Conservation (phyloP, 1,284 basidiomycete species). For the Trametes hirsuta region DNA sequence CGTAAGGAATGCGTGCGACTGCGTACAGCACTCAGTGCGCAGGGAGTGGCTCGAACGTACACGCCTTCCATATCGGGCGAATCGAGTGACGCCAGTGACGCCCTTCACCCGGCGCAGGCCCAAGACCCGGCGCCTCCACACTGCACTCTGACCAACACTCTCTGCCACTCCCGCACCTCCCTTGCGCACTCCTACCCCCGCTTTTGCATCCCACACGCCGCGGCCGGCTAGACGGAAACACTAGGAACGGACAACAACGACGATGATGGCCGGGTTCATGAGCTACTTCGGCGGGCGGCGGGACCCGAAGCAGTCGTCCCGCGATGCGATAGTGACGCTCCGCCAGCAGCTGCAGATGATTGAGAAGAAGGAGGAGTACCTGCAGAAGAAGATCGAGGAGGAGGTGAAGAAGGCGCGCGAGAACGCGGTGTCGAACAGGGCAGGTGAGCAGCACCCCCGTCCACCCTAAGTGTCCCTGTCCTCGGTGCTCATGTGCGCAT, state of each 20-base stretch:
- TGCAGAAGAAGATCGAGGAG: conserved; percentile 97
- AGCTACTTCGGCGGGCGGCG: conserved; percentile 81
- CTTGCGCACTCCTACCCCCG: not conserved
- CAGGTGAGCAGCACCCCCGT: conserved; percentile 53
- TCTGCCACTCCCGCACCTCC: conserved; percentile 6
- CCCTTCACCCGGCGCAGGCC: conserved; percentile 1
- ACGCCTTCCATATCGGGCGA: conserved; percentile 36
- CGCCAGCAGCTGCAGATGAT: conserved; percentile 93
- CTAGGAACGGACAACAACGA: not conserved
- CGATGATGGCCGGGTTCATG: conserved; percentile 87
- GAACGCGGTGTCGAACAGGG: conserved; percentile 94
- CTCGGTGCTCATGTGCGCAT: conserved; percentile 4
- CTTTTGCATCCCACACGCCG: not conserved
- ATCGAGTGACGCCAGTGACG: conserved; percentile 34
- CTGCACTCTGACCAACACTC: conserved; percentile 24
- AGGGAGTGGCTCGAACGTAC: conserved; percentile 14
- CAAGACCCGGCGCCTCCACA: conserved; percentile 10
- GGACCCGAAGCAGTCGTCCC: conserved; percentile 78
- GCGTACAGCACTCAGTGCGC: not conserved
- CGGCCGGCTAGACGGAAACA: not conserved
- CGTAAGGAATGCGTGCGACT: too few relatives aligned
- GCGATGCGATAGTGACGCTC: conserved; percentile 86
- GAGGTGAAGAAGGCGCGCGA: conserved; percentile 91
- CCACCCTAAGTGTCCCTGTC: not conserved
- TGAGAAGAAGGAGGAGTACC: conserved; percentile 98